Base-by-base conservation (phyloP, 441 rosid species). In the Eutrema salsugineum region DNA sequence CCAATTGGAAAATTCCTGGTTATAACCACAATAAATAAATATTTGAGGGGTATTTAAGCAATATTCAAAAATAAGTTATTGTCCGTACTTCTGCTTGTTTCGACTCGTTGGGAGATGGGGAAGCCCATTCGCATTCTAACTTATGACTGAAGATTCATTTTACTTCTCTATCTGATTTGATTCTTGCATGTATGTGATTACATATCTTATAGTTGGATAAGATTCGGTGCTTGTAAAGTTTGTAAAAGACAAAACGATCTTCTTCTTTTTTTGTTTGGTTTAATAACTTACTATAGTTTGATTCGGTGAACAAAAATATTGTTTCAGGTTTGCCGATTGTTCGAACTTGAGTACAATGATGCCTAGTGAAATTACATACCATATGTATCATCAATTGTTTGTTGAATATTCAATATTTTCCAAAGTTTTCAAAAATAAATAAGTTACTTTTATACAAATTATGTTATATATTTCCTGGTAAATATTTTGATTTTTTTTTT, bases 61-160 rank as follows among this genome's bases (percentile, higher is more conserved):
- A 63, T 63, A 30, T 5, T 32, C 0, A 38, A 22, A 8, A 17
- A 14, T 28, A 35, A n/a, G 16, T 27, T 3, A 63, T n/a, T 68
- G 73, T 68, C 78, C 73, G 78, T 68, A 75, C 73, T 10, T 8
- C 0, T 8, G 32, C 33, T 64, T 72, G 70, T 55, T 46, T 63
- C n/a, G 32, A 72, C 70, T 54, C 30, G 63, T 22, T 54, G 47
- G 39, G 63, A 59, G 68, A 74, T 74, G 78, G 78, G 73, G 78
- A 60, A 40, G 68, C 78, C 78, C 73, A 75, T 75, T 67, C 65
- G 57, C 63, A 74, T 59, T 67, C 78, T 59, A 60, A 74, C 43
- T 74, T 60, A 51, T 6, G 40, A 67, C 50, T 74, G 27, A 72
- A 68, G 43, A 49, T 65, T 65, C 74, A 61, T 53, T 51, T 61